Conservation (phyloP, 1,284 basidiomycete species). For the Heterobasidion annosum region DNA sequence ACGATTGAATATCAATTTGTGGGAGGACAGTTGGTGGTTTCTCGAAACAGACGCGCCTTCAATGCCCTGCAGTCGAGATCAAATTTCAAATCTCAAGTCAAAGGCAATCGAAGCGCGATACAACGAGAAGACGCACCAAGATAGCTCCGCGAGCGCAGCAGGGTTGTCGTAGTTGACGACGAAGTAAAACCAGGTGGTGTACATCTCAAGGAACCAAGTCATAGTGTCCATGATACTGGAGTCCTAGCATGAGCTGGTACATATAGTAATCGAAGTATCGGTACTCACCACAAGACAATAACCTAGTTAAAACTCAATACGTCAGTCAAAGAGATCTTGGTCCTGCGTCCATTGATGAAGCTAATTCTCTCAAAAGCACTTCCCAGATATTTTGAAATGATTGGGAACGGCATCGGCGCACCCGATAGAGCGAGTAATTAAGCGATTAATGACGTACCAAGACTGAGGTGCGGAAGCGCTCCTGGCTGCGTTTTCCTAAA, state of each 20-base stretch:
- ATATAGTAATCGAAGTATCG: neutral
- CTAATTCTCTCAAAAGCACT: too few relatives aligned
- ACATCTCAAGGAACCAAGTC: constrained; percentile 1
- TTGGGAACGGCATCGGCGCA: too few relatives aligned
- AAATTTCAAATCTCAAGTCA: neutral
- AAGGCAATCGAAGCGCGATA: neutral
- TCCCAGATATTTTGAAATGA: too few relatives aligned
- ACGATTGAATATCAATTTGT: neutral
- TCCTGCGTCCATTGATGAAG: neutral
- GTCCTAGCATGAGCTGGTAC: neutral
- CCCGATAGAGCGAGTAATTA: neutral
- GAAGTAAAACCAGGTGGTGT: constrained; percentile 2
- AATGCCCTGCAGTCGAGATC: neutral
- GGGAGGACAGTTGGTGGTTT: neutral
- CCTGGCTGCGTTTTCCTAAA: neutral
- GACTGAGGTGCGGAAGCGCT: neutral
- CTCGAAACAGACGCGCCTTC: neutral
- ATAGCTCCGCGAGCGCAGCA: neutral
- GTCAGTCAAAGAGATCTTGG: neutral
- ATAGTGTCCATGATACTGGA: constrained; percentile 1
- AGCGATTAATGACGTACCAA: neutral
- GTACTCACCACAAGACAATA: neutral
- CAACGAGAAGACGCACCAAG: neutral
- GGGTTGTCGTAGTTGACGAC: constrained; percentile 2
- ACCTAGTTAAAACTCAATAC: neutral